Percentiles rank a stretch among this genome's conserved stretches.
Conservation (phyloP, 1,284 basidiomycete genomes). For the Pterulicium gracile region DNA sequence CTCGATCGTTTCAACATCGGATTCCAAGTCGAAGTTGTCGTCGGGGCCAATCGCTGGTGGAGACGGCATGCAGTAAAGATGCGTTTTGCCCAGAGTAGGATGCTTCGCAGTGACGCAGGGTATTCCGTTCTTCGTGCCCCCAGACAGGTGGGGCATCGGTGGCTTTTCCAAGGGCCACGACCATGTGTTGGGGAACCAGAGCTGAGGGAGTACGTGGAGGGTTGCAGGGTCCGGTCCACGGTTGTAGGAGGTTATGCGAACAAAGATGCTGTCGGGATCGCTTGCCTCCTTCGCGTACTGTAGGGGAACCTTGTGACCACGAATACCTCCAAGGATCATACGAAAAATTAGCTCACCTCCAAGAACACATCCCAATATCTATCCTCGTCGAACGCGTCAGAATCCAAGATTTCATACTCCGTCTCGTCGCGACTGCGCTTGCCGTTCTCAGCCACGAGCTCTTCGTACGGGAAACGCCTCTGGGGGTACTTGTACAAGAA, state of each 20-base stretch:
- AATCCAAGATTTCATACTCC: conserved; percentile 93
- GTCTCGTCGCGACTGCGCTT: conserved; percentile 76
- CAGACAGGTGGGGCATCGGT: conserved; percentile 61
- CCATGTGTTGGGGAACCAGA: conserved; percentile 98
- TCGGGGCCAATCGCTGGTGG: conserved; percentile 80
- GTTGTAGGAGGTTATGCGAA: conserved; percentile 95
- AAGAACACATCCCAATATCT: conserved; percentile 97
- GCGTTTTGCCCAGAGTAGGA: conserved; percentile 60
- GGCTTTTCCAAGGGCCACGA: conserved; percentile 86
- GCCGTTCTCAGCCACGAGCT: conserved; percentile 80
- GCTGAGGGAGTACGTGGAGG: conserved; percentile 88
- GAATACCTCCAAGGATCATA: conserved; percentile 12
- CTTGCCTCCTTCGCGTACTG: conserved; percentile 98
- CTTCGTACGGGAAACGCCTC: conserved; percentile 84
- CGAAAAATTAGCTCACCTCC: conserved; percentile 47
- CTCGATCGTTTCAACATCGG: conserved; percentile 56
- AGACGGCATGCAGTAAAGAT: conserved; percentile 86
- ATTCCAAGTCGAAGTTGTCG: conserved; percentile 48
- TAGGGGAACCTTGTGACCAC: conserved; percentile 9
- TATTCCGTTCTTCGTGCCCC: conserved; percentile 40
- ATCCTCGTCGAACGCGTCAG: conserved; percentile 86
- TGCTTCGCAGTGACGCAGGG: conserved; percentile 69
- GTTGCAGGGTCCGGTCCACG: conserved; percentile 94
- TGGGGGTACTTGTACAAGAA: conserved; percentile 98
- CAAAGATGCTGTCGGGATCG: conserved; percentile 78